Conservation (phyloP, 768 basidiomycete species). For the Termitomyces sp. region DNA sequence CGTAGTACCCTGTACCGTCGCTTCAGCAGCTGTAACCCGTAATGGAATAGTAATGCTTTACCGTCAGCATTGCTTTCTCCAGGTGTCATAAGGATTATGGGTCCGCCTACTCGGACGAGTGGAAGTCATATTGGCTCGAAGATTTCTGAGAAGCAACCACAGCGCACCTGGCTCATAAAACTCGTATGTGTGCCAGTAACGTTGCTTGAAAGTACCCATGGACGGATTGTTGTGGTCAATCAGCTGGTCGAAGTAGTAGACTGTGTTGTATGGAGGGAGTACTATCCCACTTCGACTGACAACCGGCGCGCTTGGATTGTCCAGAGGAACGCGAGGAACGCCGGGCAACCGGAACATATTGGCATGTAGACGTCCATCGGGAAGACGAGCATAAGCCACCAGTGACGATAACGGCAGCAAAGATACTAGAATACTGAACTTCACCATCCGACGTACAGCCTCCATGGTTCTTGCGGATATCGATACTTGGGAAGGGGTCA, state of each 20-base stretch:
- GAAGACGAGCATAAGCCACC: slow-evolving; percentile 22
- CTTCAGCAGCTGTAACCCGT: slow-evolving; percentile 1
- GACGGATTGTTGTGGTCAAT: slow-evolving; percentile 55
- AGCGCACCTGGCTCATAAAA: slow-evolving; percentile 52
- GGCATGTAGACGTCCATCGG: slow-evolving; percentile 39
- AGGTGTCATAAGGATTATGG: slow-evolving; percentile 63
- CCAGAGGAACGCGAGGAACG: slow-evolving; percentile 30
- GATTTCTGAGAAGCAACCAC: not conserved
- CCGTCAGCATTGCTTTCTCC: slow-evolving; percentile 60
- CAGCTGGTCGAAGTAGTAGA: slow-evolving; percentile 57
- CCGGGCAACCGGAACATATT: slow-evolving; percentile 39
- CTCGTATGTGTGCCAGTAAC: slow-evolving; percentile 70
- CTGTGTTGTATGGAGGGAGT: slow-evolving; percentile 41
- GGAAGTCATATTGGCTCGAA: not conserved
- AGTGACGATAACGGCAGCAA: slow-evolving; percentile 19
- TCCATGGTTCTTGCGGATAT: not conserved
- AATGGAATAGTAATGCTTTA: slow-evolving; percentile 16
- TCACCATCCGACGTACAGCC: slow-evolving; percentile 9
- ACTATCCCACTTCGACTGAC: slow-evolving; percentile 39
- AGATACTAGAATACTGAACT: slow-evolving; percentile 19
- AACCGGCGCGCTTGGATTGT: slow-evolving; percentile 31
- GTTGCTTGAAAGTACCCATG: slow-evolving; percentile 73
- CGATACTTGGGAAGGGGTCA: not conserved
- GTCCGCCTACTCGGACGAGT: slow-evolving; percentile 38
- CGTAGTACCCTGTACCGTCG: slow-evolving; percentile 32